Conservation (phyloP, 176 grass and related monocot species). For the Rhynchospora tenuis region DNA sequence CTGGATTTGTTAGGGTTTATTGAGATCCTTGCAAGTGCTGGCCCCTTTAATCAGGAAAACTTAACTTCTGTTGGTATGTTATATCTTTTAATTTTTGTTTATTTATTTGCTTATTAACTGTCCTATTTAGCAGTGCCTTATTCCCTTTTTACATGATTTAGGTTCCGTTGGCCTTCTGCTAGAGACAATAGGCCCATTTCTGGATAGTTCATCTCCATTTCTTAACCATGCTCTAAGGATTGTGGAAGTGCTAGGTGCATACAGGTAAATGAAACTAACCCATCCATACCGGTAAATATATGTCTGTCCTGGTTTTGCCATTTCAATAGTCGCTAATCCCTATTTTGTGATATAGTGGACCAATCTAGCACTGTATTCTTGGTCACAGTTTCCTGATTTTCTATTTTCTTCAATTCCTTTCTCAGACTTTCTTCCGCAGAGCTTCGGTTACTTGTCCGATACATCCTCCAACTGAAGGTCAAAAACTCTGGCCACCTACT, state of each 20-base stretch:
- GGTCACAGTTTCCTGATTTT: slow-evolving; percentile 10
- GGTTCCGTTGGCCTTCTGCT: slow-evolving; percentile 94
- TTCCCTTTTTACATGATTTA: slow-evolving; percentile 38
- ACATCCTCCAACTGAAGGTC: slow-evolving; percentile 86
- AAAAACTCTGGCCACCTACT: slow-evolving; percentile 82
- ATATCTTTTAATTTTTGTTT: neutral
- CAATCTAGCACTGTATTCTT: slow-evolving; percentile 4
- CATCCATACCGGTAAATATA: neutral
- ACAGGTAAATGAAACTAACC: slow-evolving; percentile 53
- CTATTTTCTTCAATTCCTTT: slow-evolving; percentile 21
- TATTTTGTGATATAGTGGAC: neutral
- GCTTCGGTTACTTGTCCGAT: slow-evolving; percentile 76
- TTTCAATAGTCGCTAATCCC: neutral
- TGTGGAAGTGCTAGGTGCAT: slow-evolving; percentile 92
- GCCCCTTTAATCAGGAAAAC: slow-evolving; percentile 94
- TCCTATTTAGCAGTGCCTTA: slow-evolving; percentile 9
- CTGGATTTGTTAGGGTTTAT: slow-evolving; percentile 79
- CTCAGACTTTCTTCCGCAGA: slow-evolving; percentile 87
- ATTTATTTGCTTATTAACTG: neutral
- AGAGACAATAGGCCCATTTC: slow-evolving; percentile 85
- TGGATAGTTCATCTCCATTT: slow-evolving; percentile 87
- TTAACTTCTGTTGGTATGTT: slow-evolving; percentile 87
- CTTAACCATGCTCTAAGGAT: slow-evolving; percentile 89
- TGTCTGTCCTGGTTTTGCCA: slow-evolving; percentile 4
- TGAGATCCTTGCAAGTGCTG: slow-evolving; percentile 76